Evolutionary conservation across 106 monocot genomes (phyloP), one percentile per base, ranked within the genome.

Genomic region (Cymbidium sinense): DNA sequence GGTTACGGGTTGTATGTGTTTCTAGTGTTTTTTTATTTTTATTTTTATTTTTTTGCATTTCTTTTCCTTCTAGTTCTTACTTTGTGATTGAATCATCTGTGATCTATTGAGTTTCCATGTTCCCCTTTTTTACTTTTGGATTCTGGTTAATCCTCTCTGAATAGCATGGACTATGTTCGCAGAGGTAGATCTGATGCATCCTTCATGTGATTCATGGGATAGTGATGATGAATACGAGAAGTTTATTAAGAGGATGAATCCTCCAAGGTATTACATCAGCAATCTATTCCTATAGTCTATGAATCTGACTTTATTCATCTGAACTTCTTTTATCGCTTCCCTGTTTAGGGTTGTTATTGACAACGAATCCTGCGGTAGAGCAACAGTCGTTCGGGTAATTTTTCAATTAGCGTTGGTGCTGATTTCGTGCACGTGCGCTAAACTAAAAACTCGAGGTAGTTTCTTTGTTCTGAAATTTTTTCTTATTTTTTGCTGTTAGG

Each of bases 161-260:
- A 13, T 67, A 5, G 15, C 7, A 67, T 30, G 2, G 21, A 7
- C 21, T 71, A 1, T 71, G n/a, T 21, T 35, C 21, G 34, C 82
- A 89, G 86, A 90, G 37, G 74, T 75, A 55, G 90, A 88, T 78
- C 44, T 79, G 76, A 86, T 76, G 75, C 78, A 75, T 84, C 88
- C 71, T 21, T 37, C 71, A 7, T 71, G 20, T 29, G 71, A 37
- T 71, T 71, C 88, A 13, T 96, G 90, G 93, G 89, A 89, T 71
- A 93, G 89, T 76, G 90, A 93, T 72, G 90, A 91, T 76, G 95
- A 90, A 76, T 93, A 91, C 37, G 90, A 93, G 77, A 96, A 91
- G 75, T 86, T 96, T 76, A 91, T 93, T 44, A 84, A 86, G 50
- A 93, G 84, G 75, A 93, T 96, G 95, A 96, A 96, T 29, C 95